phyloP scores from a whole-genome alignment of 2,329 filamentous ascomycete genomes.

The Dactylonectria macrodidyma region DNA sequence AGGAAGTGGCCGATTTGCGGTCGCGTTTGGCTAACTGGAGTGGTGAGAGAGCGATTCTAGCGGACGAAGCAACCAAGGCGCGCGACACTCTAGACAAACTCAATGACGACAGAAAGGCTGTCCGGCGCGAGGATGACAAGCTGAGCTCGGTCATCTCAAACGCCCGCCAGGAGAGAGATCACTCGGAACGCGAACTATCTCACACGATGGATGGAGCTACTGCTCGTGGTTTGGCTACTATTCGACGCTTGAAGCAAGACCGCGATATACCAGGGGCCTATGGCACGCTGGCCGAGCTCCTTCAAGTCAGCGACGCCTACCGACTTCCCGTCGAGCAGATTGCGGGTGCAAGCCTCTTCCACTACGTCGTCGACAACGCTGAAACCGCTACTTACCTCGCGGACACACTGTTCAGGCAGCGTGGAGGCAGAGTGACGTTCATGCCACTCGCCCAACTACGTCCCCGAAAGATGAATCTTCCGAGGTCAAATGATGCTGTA shows the following conservation, averaged over 20 bases:
- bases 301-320: slow-evolving; percentile 88
- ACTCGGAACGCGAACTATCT: slow-evolving; percentile 82
- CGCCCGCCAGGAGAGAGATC: slow-evolving; percentile 81
- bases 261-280: slow-evolving; percentile 88
- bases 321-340: slow-evolving; percentile 93
- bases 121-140: slow-evolving; percentile 92
- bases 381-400: slow-evolving; percentile 87
- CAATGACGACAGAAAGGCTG: slow-evolving; percentile 87
- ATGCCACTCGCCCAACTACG: slow-evolving; percentile 91
- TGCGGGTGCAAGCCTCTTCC: slow-evolving; percentile 92
- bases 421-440: slow-evolving; percentile 91
- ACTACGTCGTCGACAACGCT: slow-evolving; percentile 95
- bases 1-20: slow-evolving; percentile 79
- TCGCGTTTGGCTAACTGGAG: slow-evolving; percentile 84
- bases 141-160: slow-evolving; percentile 84
- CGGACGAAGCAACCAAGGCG: slow-evolving; percentile 81
- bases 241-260: slow-evolving; percentile 86
- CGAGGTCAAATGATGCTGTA: slow-evolving; percentile 88
- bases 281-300: slow-evolving; percentile 93
- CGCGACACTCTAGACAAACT: slow-evolving; percentile 85
- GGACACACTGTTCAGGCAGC: slow-evolving; percentile 83
- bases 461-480: slow-evolving; percentile 80
- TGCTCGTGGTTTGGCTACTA: slow-evolving; percentile 86
- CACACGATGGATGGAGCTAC: slow-evolving; percentile 93
- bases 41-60: slow-evolving; percentile 79